Conservation (phyloP, 2,329 filamentous ascomycete genomes). For the Verticillium albo-atrum region DNA sequence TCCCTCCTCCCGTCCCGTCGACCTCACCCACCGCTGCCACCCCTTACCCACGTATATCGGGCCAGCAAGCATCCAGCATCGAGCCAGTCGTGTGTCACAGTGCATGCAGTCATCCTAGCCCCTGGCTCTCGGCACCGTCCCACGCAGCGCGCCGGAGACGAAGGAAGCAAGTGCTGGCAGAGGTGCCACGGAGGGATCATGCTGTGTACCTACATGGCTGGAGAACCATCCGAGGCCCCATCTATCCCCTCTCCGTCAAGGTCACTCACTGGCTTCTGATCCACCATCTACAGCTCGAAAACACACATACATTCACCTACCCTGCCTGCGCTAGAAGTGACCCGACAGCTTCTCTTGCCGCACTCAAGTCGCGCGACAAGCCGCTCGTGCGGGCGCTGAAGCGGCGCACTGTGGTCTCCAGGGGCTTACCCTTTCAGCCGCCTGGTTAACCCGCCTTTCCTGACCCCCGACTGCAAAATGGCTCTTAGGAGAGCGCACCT, state of each 20-base stretch:
- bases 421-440: background rate
- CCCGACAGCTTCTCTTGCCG: background rate
- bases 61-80: background rate
- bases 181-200: too few species aligned
- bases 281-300: background rate
- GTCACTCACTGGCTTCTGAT: background rate
- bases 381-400: background rate
- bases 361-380: background rate
- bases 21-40: background rate
- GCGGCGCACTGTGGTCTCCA: background rate
- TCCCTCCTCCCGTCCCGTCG: too few species aligned
- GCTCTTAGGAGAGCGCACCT: background rate
- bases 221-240: background rate
- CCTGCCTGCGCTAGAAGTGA: background rate
- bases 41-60: background rate
- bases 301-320: background rate
- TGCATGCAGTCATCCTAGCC: background rate
- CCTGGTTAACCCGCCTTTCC: background rate
- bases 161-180: background rate
- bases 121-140: background rate
- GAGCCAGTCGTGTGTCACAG: background rate
- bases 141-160: background rate
- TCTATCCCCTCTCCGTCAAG: background rate
- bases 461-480: background rate
- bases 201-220: background rate